Percentiles rank a stretch among this genome's conserved stretches.
phyloP scores from a whole-genome alignment of 2,329 filamentous ascomycete genomes.

The Nothophaeocryptopus gaeumannii region DNA sequence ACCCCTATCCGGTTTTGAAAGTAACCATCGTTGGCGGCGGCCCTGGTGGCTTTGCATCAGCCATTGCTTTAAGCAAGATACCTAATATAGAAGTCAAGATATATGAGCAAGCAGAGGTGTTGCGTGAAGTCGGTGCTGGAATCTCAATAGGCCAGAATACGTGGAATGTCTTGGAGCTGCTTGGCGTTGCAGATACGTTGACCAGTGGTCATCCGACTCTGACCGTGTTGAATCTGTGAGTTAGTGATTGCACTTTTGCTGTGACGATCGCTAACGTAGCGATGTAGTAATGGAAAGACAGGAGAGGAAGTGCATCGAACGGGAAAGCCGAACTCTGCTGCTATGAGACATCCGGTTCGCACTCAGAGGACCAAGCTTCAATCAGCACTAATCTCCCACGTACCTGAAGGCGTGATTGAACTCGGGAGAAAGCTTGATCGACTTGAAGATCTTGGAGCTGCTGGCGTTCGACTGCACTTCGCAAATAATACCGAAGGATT shows the following conservation, averaged over 20 bases:
- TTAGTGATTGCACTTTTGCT: not conserved
- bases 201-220: slow-evolving; percentile 24
- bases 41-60: slow-evolving; percentile 37
- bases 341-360: slow-evolving; percentile 12
- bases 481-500: slow-evolving; percentile 36
- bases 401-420: slow-evolving; percentile 45
- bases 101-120: slow-evolving; percentile 46
- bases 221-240: slow-evolving; percentile 17
- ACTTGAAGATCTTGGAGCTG: slow-evolving; percentile 39
- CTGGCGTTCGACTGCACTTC: slow-evolving; percentile 45
- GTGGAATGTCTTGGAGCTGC: slow-evolving; percentile 48
- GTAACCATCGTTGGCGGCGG: slow-evolving; percentile 42
- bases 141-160: slow-evolving; percentile 48
- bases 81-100: slow-evolving; percentile 43
- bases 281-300: slow-evolving; percentile 16
- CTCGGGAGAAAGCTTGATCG: slow-evolving; percentile 45
- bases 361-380: slow-evolving; percentile 43
- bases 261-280: not conserved
- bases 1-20: not conserved
- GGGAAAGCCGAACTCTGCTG: slow-evolving; percentile 5
- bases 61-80: slow-evolving; percentile 45
- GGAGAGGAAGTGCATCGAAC: slow-evolving; percentile 16
- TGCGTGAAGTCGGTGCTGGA: slow-evolving; percentile 50
- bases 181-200: slow-evolving; percentile 43
- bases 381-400: slow-evolving; percentile 47